These are phyloP conservation scores for Zygoascus biomembranicola DNA, from an alignment of 805 yeast species.

Conservation along the genomic window DNA sequence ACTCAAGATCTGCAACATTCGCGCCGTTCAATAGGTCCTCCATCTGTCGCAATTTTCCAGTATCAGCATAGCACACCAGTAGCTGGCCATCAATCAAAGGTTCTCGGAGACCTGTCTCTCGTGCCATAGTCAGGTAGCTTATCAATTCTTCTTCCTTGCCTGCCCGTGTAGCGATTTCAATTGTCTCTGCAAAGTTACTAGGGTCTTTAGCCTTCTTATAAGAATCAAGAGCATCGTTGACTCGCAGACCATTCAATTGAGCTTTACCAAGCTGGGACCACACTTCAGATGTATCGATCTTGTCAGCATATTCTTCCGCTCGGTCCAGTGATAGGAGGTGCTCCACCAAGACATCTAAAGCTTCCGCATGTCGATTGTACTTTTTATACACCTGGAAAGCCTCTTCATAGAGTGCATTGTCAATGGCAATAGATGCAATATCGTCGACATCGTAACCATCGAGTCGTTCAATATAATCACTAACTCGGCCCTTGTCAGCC, in stretches of 20 bases:
- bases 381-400: constrained; percentile 89
- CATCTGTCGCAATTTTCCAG: constrained; percentile 68
- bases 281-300: constrained; percentile 71
- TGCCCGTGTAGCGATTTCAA: constrained; percentile 91
- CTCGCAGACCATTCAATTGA: constrained; percentile 86
- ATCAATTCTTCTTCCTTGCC: constrained; percentile 93
- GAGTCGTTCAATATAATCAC: constrained; percentile 75
- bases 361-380: constrained; percentile 66
- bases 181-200: constrained; percentile 79
- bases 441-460: constrained; percentile 90
- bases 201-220: constrained; percentile 91
- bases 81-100: constrained; percentile 89
- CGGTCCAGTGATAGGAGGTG: constrained; percentile 91
- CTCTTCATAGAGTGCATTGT: constrained; percentile 82
- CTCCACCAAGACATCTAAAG: constrained; percentile 85
- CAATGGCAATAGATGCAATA: constrained; percentile 86
- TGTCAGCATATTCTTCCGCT: constrained; percentile 88
- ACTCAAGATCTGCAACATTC: constrained; percentile 87
- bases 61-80: constrained; percentile 75
- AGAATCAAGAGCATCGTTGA: constrained; percentile 85
- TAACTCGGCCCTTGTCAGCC: constrained; percentile 83
- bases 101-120: constrained; percentile 74
- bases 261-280: constrained; percentile 97
- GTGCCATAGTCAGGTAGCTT: constrained; percentile 82
- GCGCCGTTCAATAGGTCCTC: constrained; percentile 77